Evolutionary conservation across 2,329 filamentous ascomycete species (phyloP).

Genomic region (Colletotrichum sp.): DNA sequence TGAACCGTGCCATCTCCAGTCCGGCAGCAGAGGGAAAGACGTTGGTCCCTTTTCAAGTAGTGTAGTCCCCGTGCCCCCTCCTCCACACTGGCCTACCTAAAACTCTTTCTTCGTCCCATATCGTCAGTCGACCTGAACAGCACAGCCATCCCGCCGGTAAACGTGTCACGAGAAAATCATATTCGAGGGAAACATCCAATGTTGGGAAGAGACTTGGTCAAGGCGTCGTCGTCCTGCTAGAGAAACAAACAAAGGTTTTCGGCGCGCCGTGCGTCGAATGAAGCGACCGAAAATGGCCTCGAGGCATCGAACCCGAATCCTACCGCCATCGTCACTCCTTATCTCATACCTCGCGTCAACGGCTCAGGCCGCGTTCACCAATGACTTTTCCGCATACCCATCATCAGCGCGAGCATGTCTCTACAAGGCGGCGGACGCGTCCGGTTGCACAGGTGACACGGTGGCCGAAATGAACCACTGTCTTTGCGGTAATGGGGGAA

Average conservation of each 20-base stretch:
- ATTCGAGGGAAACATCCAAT: not conserved
- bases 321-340: conserved; percentile 3
- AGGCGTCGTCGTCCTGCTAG: conserved; percentile 1
- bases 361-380: not conserved
- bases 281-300: conserved; percentile 7
- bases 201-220: not conserved
- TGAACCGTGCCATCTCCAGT: conserved; percentile 7
- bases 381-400: conserved; percentile 14
- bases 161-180: not conserved
- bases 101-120: conserved; percentile 15
- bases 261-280: conserved; percentile 4
- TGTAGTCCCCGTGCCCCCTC: not conserved
- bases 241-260: not conserved
- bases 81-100: conserved; percentile 13
- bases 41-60: conserved; percentile 12
- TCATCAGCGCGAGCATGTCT: not conserved
- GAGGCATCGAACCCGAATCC: not conserved
- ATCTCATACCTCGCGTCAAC: conserved; percentile 4
- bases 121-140: not conserved
- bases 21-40: not conserved
- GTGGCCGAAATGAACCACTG: conserved; percentile 13
- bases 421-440: conserved; percentile 1
- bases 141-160: not conserved
- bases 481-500: conserved; percentile 30
- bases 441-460: conserved; percentile 10